A percentile compares a stretch with the other conserved stretches of the same genome.
phyloP scores from a whole-genome alignment of 306 rosid species.

The Ceratonia siliqua region DNA sequence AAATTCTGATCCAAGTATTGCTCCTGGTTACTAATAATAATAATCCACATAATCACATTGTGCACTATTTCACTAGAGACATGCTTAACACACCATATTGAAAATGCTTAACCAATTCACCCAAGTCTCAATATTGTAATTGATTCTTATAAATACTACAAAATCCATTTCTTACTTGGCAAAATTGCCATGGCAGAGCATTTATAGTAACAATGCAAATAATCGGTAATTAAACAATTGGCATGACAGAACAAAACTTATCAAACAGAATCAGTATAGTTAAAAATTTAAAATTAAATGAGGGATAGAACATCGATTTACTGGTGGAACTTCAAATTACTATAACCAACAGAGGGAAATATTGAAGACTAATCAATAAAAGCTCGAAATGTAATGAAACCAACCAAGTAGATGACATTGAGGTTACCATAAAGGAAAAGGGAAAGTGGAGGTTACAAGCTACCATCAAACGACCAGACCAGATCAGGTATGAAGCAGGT shows the following conservation, averaged over 20 bases:
- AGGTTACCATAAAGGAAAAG: no score
- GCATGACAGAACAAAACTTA: neutral
- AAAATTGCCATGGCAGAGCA: neutral
- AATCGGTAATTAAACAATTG: neutral
- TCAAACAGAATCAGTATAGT: neutral
- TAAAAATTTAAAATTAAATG: neutral
- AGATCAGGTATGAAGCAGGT: neutral
- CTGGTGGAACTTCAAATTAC: neutral
- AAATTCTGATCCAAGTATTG: neutral
- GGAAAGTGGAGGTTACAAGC: neutral
- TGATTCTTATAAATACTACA: neutral
- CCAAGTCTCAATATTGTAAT: no score
- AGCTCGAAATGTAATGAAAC: neutral
- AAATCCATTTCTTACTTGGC: neutral
- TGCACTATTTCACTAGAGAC: no score
- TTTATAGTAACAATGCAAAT: neutral
- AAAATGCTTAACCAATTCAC: no score
- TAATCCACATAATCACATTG: neutral
- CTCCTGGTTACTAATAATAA: neutral
- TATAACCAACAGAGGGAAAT: neutral
- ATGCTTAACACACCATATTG: no score
- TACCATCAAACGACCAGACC: neutral
- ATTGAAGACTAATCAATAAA: neutral
- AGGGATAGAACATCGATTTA: neutral
- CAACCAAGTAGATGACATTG: neutral